Conservation (phyloP, 169 alveolate genomes). For the Nephromyces sp. region DNA sequence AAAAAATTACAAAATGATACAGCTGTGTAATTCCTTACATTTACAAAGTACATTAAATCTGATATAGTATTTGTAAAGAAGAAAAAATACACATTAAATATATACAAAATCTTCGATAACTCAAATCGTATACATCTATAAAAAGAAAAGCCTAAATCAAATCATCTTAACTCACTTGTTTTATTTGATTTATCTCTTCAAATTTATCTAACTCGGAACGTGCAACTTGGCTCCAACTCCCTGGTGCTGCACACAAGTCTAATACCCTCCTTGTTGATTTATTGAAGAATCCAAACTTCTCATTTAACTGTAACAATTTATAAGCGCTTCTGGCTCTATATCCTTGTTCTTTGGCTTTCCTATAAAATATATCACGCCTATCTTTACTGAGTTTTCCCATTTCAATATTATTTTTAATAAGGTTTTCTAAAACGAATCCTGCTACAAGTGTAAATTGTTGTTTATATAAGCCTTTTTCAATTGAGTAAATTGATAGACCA, state of each 20-base stretch:
- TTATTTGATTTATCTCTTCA: conserved; percentile 34
- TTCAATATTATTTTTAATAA: neutral
- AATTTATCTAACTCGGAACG: conserved; percentile 26
- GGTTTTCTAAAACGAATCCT: no score
- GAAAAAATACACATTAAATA: no score
- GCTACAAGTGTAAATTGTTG: no score
- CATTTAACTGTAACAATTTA: conserved; percentile 86
- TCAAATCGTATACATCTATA: no score
- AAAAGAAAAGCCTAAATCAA: no score
- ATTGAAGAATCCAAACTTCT: conserved; percentile 57
- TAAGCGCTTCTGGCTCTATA: conserved; percentile 93
- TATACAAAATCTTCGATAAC: no score
- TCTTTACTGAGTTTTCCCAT: conserved; percentile 35
- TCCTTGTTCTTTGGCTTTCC: conserved; percentile 94
- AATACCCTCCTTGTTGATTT: conserved; percentile 63
- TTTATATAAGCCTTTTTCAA: no score
- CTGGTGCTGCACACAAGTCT: conserved; percentile 98
- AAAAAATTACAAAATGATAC: no score
- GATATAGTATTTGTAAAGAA: no score
- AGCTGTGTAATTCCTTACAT: no score
- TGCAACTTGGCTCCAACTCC: conserved; percentile 92
- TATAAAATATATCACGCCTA: conserved; percentile 83
- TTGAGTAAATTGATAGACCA: no score
- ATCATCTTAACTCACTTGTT: conserved; percentile 27
- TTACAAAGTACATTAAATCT: no score